These are phyloP conservation scores for Hypoxylon perforatum DNA, from an alignment of 495 filamentous ascomycete species.

Conservation along the genomic window DNA sequence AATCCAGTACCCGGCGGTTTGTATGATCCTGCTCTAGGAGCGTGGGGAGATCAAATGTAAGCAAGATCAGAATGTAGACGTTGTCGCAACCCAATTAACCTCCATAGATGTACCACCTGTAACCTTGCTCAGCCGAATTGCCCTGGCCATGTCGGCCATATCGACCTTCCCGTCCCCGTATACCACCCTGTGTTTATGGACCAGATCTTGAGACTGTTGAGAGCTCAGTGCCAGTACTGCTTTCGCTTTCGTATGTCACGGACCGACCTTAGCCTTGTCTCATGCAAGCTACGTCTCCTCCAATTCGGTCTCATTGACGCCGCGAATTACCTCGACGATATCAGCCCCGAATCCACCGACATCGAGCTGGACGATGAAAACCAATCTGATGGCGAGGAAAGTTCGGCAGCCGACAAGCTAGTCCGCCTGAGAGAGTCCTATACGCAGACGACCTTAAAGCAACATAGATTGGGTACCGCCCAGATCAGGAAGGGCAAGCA, in stretches of 20 bases:
- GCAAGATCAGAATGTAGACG: conserved; percentile 42
- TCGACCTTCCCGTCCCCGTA: conserved; percentile 89
- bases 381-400: conserved; percentile 42
- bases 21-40: conserved; percentile 93
- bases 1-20: conserved; percentile 89
- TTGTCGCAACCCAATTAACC: conserved; percentile 27
- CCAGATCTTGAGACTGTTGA: conserved; percentile 83
- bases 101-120: conserved; percentile 85
- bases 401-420: conserved; percentile 51
- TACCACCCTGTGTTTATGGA: conserved; percentile 96
- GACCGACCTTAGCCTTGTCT: conserved; percentile 75
- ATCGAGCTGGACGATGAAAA: conserved; percentile 44
- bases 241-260: conserved; percentile 80
- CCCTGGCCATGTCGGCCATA: conserved; percentile 93
- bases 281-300: conserved; percentile 87
- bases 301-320: conserved; percentile 84
- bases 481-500: conserved; percentile 74
- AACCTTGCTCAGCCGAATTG: conserved; percentile 80
- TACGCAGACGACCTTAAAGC: conserved; percentile 72
- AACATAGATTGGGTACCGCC: conserved; percentile 61
- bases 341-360: conserved; percentile 46
- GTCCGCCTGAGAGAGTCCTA: conserved; percentile 74
- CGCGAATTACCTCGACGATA: conserved; percentile 71
- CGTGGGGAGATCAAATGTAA: conserved; percentile 84
- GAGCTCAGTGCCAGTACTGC: conserved; percentile 90